Percentiles rank a stretch among this genome's conserved stretches.
phyloP scores from a whole-genome alignment of 768 basidiomycete species.

The Leccinellum luteum region DNA sequence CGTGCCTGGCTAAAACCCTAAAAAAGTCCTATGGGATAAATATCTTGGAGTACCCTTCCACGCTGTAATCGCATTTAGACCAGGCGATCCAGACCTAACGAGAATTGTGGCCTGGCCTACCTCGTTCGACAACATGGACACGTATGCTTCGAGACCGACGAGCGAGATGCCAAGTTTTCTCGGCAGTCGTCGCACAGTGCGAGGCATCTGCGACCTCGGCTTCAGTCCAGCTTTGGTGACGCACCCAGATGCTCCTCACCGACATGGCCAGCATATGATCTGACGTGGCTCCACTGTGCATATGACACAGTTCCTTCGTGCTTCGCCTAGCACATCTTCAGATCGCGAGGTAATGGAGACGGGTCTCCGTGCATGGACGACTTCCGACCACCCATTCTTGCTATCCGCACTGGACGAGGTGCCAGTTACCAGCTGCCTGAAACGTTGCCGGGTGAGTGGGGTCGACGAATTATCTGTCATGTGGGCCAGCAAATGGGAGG shows the following conservation, averaged over 20 bases:
- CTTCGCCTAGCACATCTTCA: conserved; percentile 25
- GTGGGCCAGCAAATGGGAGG: conserved; percentile 55
- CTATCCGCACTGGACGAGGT: conserved; percentile 15
- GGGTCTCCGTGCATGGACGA: conserved; percentile 27
- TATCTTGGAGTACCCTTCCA: conserved; percentile 36
- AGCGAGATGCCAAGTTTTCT: conserved; percentile 49
- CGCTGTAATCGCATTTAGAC: conserved; percentile 19
- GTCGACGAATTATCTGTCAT: conserved; percentile 42
- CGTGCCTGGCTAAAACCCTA: background rate
- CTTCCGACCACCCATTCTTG: conserved; percentile 29
- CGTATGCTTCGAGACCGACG: conserved; percentile 46
- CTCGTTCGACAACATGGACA: conserved; percentile 51
- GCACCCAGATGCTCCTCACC: conserved; percentile 40
- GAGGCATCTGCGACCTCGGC: conserved; percentile 37
- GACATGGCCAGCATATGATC: conserved; percentile 85
- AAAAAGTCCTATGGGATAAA: conserved; percentile 27
- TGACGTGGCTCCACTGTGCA: conserved; percentile 67
- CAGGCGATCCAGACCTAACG: background rate
- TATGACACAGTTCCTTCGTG: conserved; percentile 57
- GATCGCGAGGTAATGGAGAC: conserved; percentile 16
- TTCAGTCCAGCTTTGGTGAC: background rate
- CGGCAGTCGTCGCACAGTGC: conserved; percentile 54
- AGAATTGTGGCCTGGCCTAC: conserved; percentile 35
- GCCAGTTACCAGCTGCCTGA: conserved; percentile 35
- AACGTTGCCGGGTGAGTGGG: conserved; percentile 50